Conservation (phyloP, 108 stramenopile species). For the Cyclotella sp. region DNA sequence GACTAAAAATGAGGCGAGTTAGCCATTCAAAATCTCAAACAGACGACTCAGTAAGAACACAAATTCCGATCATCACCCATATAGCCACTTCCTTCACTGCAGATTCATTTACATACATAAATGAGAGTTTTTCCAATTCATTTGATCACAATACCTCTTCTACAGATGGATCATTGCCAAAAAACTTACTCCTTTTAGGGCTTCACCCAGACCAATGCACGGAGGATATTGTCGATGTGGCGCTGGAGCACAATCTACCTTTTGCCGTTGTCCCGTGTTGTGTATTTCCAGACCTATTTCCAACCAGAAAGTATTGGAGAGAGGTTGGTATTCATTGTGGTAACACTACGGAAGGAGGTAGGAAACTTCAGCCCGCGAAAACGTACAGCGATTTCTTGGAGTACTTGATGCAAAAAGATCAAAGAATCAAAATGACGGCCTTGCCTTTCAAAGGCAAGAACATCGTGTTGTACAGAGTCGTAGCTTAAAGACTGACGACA, state of each 20-base stretch:
- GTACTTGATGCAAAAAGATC: constrained; percentile 66
- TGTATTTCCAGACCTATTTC: constrained; percentile 69
- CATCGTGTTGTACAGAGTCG: constrained; percentile 57
- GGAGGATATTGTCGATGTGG: constrained; percentile 74
- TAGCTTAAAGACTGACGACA: neutral
- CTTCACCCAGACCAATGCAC: constrained; percentile 78
- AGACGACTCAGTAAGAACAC: constrained; percentile 1
- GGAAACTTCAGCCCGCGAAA: constrained; percentile 34
- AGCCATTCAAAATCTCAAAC: neutral
- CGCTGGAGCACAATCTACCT: constrained; percentile 53
- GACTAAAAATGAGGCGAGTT: neutral
- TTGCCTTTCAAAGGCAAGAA: constrained; percentile 77
- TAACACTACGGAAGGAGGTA: neutral
- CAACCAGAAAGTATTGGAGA: constrained; percentile 30
- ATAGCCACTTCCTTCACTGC: constrained; percentile 20
- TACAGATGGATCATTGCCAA: neutral
- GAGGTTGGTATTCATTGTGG: neutral
- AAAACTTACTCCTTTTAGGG: constrained; percentile 57
- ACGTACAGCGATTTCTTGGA: constrained; percentile 66
- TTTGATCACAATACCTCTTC: neutral
- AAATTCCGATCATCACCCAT: constrained; percentile 6
- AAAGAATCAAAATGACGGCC: constrained; percentile 41
- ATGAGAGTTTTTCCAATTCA: neutral
- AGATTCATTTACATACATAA: neutral
- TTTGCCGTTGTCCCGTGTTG: constrained; percentile 76